Evolutionary conservation across 2,329 filamentous ascomycete genomes (phyloP), one percentile per base, ranked within the genome.

Genomic region (Waltergamsia citrina): DNA sequence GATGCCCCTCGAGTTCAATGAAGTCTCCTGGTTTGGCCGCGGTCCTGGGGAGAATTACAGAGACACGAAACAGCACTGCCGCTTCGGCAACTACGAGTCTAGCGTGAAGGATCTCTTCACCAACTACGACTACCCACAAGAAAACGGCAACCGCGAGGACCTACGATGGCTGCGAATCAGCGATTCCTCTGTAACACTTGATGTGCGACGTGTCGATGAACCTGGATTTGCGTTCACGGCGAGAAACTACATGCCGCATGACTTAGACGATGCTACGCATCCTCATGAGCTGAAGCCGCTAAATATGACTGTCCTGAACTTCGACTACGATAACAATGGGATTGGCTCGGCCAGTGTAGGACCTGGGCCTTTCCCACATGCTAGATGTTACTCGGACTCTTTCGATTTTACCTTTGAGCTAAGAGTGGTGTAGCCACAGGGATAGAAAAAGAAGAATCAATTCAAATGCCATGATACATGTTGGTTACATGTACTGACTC

Each of bases 81-180:
- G 47, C 2, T 45, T 68, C 1, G 67, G 60, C 1, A 53, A 56
- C 37, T 63, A 49, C 21, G 44, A 43, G 4, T 43, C 48, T 1
- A 43, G 35, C 10, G 48, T 67, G 5, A 56, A 60, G 7, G 54
- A 60, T 2, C 53, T 74, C 10, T 64, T 59, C 50, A 54, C 60
- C 3, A 49, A 54, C 10, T 72, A 71, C 36, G 70, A 74, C 18
- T 65, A 63, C 23, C 70, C 69, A 0, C 69, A 74, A 43, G 69
- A 74, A 39, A 65, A 60, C 37, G 63, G 66, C 2, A 73, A 74
- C 43, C 57, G 64, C 5, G 65, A 59, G 3, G 67, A 71, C 30
- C 60, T 58, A 2, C 56, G 63, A 6, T 71, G 65, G 62, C 43
- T 70, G 11, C 48, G 51, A 7, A 5, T 36, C 10, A 45, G 14